Evolutionary conservation across 2,329 filamentous ascomycete species (phyloP), one percentile per base, ranked within the genome.

Genomic region (Hymenoscyphus scutula): DNA sequence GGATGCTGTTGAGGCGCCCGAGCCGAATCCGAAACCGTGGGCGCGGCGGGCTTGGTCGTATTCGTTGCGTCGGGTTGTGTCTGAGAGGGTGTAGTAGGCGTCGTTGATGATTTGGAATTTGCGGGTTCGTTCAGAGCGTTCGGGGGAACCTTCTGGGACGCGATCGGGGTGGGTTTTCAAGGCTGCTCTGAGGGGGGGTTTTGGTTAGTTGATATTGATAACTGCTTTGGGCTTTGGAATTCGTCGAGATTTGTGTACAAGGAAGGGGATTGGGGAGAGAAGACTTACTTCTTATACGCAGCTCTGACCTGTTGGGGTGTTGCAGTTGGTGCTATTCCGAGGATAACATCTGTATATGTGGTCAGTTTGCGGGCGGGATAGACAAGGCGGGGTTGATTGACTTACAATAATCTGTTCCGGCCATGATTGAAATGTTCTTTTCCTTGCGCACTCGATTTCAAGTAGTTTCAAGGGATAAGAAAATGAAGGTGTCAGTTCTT

Each of bases 91-190:
- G 76, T 91, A 96, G 81, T 96, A 97, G 66, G 92, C 92, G 73
- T 96, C 92, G 78, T 96, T 96, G 72, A 97, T 90, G 68, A 90
- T 85, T 76, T 97, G 92, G 80, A 97, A 97, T 74, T 89, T 89
- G 73, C 90, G 90, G 5, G 95, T 99, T 72, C 93, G 90, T 13
- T 84, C 77, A 25, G 86, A 77, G 67, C 94, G 91, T 70, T 98
- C 92, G 41, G 93, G 91, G 5, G 92, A 94, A 77, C 92, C 87
- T 68, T 84, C 79, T 30, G 92, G 83, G 48, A 99, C 92, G 64
- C 95, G 90, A 76, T 99, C 95, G 1, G 94, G 94, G 76, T 98
- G 94, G 67, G 91, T 92, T 77, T 95, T 96, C 54, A 98, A 81
- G 5, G 94, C 94, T 71, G 91, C 90, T 74, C 90, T 92, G 72